A percentile compares a stretch with the other conserved stretches of the same genome.
Conservation (phyloP, 805 yeast genomes). For the Kuraishia borneana region DNA sequence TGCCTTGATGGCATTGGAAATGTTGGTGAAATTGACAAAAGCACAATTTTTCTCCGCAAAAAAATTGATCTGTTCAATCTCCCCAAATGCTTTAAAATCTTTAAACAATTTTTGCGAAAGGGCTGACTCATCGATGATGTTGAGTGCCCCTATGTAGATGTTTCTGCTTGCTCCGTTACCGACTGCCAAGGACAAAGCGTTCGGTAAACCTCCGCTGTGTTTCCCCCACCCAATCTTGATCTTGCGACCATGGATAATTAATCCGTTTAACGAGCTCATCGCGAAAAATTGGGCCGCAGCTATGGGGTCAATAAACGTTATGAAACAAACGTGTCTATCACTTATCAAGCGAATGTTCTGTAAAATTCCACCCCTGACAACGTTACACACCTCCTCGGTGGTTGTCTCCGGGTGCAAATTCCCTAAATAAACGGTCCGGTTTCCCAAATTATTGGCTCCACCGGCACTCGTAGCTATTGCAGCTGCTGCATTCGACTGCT, state of each 20-base stretch:
- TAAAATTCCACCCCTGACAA: conserved; percentile 87
- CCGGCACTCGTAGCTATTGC: conserved; percentile 93
- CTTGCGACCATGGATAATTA: conserved; percentile 74
- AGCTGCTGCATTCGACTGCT: conserved; percentile 96
- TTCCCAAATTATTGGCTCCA: conserved; percentile 85
- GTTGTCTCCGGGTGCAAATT: conserved; percentile 81
- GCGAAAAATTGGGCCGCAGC: conserved; percentile 98
- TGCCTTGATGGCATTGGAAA: conserved; percentile 85
- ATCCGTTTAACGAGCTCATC: conserved; percentile 82
- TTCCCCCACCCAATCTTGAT: conserved; percentile 97
- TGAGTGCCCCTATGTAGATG: conserved; percentile 65
- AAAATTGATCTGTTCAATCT: conserved; percentile 89
- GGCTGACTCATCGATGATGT: conserved; percentile 4
- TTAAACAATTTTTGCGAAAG: conserved; percentile 30
- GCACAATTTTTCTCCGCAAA: conserved; percentile 79
- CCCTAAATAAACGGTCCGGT: conserved; percentile 87
- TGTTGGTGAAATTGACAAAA: conserved; percentile 83
- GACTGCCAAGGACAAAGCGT: conserved; percentile 80
- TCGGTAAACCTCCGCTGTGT: conserved; percentile 86
- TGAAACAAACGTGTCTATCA: conserved; percentile 87
- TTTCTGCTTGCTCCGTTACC: conserved; percentile 92
- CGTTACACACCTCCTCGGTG: conserved; percentile 90
- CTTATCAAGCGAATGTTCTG: conserved; percentile 72
- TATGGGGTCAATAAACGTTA: conserved; percentile 91
- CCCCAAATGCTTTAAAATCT: conserved; percentile 80